Evolutionary conservation across 2,329 filamentous ascomycete species (phyloP), one percentile per base, ranked within the genome.

Genomic region (Geosmithia morbida): DNA sequence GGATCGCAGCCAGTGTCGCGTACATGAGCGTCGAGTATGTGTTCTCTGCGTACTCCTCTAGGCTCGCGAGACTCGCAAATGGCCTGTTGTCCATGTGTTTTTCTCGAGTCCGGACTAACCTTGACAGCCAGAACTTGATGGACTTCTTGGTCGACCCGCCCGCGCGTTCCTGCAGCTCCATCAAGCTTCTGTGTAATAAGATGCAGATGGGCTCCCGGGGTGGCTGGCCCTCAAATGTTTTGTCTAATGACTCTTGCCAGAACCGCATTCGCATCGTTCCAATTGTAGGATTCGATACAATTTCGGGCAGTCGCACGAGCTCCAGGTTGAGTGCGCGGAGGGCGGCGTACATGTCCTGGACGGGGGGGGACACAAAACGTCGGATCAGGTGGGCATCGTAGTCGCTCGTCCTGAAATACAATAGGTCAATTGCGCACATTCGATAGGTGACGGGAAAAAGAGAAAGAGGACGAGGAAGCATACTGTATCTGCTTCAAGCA

Each of bases 11-110:
- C 39, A 97, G 68, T 0, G 85, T 90, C 51, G 94, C 74, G 61
- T 98, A 98, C 65, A 94, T 79, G 43, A 97, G 71, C 0, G 87
- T 94, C 17, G 88, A 88, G 65, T 97, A 97, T 1, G 92, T 97
- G 56, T 88, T 88, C 64, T 98, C 92, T 1, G 87, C 87, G 59
- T 97, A 96, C 44, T 79, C 82, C 59, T 98, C 92, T 46, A 97
- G 67, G 1, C 80, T 75, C 2, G 77, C 72, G 43, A 97, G 63
- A 45, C 68, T 83, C 0, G 84, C 69, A 57, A 88, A 96, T 0
- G 90, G 87, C 19, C 84, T 77, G 60, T 94, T 92, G 41, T 82
- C 81, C 64, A 96, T 79, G 56, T 89, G 79, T 57, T 85, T 81
- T 63, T 94, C 87, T 46, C 92, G 75, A 4, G 87, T 84, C 58